phyloP scores from a whole-genome alignment of 257 asterid species.

The Ilex asprella region DNA sequence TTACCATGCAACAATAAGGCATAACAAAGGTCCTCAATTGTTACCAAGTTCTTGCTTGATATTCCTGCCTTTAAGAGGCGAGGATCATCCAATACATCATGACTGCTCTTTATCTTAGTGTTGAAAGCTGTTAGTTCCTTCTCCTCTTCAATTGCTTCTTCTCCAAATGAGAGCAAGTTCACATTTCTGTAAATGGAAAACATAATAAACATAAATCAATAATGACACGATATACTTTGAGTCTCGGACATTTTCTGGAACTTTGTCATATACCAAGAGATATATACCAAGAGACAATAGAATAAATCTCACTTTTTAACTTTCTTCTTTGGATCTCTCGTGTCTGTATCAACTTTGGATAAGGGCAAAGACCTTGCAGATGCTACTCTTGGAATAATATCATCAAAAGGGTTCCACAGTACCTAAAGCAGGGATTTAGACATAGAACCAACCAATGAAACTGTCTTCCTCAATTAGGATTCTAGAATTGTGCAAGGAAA shows the following conservation, averaged over 20 bases:
- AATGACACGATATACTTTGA: not conserved
- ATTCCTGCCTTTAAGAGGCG: slow-evolving; percentile 77
- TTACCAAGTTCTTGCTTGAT: slow-evolving; percentile 44
- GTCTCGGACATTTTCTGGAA: slow-evolving; percentile 1
- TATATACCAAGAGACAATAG: slow-evolving; percentile 4
- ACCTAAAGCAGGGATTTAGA: slow-evolving; percentile 38
- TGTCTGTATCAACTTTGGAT: slow-evolving; percentile 30
- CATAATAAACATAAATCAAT: slow-evolving; percentile 7
- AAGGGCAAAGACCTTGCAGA: slow-evolving; percentile 37
- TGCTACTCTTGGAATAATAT: slow-evolving; percentile 63
- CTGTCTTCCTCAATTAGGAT: not conserved
- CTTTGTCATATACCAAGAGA: not conserved
- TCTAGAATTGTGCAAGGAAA: too few relatives aligned
- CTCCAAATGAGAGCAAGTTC: slow-evolving; percentile 95
- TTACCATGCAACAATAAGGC: slow-evolving; percentile 3
- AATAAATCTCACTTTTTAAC: slow-evolving; percentile 55
- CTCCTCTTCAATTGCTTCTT: slow-evolving; percentile 98
- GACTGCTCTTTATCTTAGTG: slow-evolving; percentile 82
- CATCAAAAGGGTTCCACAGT: slow-evolving; percentile 96
- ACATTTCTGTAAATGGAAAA: slow-evolving; percentile 52
- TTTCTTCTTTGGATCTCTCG: slow-evolving; percentile 50
- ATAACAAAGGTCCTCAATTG: slow-evolving; percentile 5
- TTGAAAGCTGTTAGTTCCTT: slow-evolving; percentile 61
- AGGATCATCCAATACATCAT: slow-evolving; percentile 91
- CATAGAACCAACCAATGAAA: slow-evolving; percentile 14